Base-by-base conservation (phyloP, 202 grass and related monocot genomes). In the Panicum virgatum region DNA sequence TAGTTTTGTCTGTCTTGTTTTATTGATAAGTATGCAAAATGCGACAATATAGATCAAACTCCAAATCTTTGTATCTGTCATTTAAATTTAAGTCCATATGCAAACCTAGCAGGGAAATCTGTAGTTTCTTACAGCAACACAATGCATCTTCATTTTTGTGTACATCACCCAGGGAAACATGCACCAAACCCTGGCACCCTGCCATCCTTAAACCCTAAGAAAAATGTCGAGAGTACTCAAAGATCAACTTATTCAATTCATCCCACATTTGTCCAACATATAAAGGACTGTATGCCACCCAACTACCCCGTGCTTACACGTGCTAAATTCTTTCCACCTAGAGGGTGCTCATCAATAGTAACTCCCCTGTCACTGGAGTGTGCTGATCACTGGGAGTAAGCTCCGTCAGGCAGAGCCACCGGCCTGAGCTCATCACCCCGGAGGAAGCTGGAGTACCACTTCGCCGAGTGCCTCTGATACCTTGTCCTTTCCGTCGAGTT, bases 391-490 rank as follows among this genome's bases (percentile, higher is more conserved):
- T 82, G 82, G 39, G 82, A 77, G 32, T 81, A 89, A 2, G 72
- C 87, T 61, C 80, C 63, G 0, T 39, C 78, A 4, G 87, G 32
- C 6, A 82, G 65, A 45, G 89, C 75, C 20, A 51, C 50, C 65
- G 73, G 83, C 63, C 83, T 82, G 46, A 89, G 80, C 85, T 86
- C 80, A 42, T 83, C 80, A 23, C 80, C 83, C 0, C 32, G 84
- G n/a, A 93, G 85, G 85, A 93, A 80, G 42, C 80, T 71, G 42
- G 90, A 79, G 26, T 80, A 94, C 95, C 92, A 94, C 69, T 78
- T 34, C 27, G 87, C 88, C 0, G 92, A 95, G 57, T 85, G 58
- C 83, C 88, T 90, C 46, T 30, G 58, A 37, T 93, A 88, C 69
- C 96, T 87, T 13, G 84, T 93, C 75, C 69, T 90, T 29, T 87